Base-by-base conservation (phyloP, 441 rosid genomes). In the Syzygium malaccense region DNA sequence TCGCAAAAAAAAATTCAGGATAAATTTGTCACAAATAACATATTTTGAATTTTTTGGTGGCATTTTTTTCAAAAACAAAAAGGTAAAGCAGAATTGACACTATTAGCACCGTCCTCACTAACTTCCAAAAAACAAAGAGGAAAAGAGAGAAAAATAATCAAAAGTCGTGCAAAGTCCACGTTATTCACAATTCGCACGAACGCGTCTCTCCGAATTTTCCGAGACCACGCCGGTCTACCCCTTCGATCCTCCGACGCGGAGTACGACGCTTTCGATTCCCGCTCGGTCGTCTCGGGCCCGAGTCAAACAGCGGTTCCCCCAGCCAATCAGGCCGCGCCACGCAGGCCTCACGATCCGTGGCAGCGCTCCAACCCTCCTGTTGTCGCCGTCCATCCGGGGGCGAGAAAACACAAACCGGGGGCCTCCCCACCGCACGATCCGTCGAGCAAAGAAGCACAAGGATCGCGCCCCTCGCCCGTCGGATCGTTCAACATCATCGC, bases 391-490 rank as follows among this genome's bases (percentile, higher is more conserved):
- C 89, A 89, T 30, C 13, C 4, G 15, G 2, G n/a, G 2, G 14
- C 8, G 62, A 94, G 93, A 91, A 96, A 95, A 90, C 98, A 96
- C 98, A 96, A 87, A 55, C 88, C 86, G 83, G 55, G 30, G 53
- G 17, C 33, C 78, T 92, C 2, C 3, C 28, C 1, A 85, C 92
- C 96, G 95, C 91, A 68, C 28, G 97, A 94, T 96, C 54, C 58
- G 26, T 84, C 55, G 80, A 30, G 32, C 49, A 91, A 92, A 90
- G 92, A 93, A 96, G 92, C 98, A 96, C 98, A 96, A 87, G 92
- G 93, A 87, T 88, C 85, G 88, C 88, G 55, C 32, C 87, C 91
- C 88, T 11, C 80, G 87, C 62, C 96, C 98, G 95, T 95, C 92
- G 87, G 93, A 91, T 93, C 86, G 6, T 56, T 14, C 56, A 75